Base-by-base conservation (phyloP, 2,329 filamentous ascomycete species). In the Zymoseptoria pseudotritici region DNA sequence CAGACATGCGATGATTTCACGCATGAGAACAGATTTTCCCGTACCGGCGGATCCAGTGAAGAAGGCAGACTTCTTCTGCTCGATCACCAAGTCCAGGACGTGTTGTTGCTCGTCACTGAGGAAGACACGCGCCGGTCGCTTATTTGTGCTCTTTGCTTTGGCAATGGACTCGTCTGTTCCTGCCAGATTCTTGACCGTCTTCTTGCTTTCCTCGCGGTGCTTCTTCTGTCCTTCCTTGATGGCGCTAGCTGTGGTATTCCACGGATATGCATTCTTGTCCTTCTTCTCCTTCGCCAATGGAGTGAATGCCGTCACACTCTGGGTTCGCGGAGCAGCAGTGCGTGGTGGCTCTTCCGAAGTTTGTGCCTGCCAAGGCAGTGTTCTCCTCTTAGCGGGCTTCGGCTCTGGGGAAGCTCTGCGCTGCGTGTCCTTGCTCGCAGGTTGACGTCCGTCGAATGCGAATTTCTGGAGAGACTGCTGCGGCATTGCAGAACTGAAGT, bases 31-130 rank as follows among this genome's bases (percentile, higher is more conserved):
- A 1, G 94, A 99, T 79, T 99, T 99, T 74, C 94, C 94, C 4
- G 94, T 97, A 80, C 85, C 80, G 60, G 94, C 94, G 61, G 94
- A 96, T 67, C 94, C 94, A 0, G 94, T 99, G 74, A 99, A 99
- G 78, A 99, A 99, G 2, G 97, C 92, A 68, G 93, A 97, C 73
- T 91, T 88, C 61, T 83, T 83, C 64, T 89, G 79, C 21, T 94
- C 83, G 7, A 91, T 83, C 9, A 99, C 93, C 20, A 97, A 79
- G 53, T 91, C 86, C 59, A 95, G 79, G 10, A 99, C 91, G 60
- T 89, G 85, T 61, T 85, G 83, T 75, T 99, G 94, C 72, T 99
- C 94, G 11, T 88, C 83, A 71, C 90, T 97, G 42, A 99, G 79
- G 58, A 87, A 86, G 9, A 95, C 82, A 9, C 81, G 76, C 24